Base-by-base conservation (phyloP, 73 alveolate species). In the Effrenium voratum region DNA sequence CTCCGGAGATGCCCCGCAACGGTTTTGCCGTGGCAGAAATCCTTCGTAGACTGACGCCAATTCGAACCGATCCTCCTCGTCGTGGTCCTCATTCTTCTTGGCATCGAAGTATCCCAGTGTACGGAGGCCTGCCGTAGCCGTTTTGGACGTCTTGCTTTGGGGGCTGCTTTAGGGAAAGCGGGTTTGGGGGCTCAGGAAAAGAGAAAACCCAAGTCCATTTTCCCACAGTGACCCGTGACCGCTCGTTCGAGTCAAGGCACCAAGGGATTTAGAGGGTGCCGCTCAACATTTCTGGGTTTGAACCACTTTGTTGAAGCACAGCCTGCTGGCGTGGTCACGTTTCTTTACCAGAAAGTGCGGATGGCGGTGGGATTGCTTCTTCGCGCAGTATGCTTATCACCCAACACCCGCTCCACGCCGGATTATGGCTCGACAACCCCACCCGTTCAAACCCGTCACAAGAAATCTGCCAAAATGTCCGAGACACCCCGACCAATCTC, bases 61-160 rank as follows among this genome's bases (percentile, higher is more conserved):
- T 57, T 57, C 72, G 28, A 57, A 66, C 15, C 0, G 66, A 52
- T 83, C 93, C 93, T 84, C 93, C 45, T 84, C 93, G 34, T 84
- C 93, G 45, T 55, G 72, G 38, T 84, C 93, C 52, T 84, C 93
- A 79, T 84, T 84, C 60, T 84, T 84, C 93, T 84, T 84, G 57
- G 50, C 93, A n/a, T 77, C 93, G 38, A 84, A 84, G 70, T 84
- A 84, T 2, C 79, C 93, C 68, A 84, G 47, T 3, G 93, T 79
- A 12, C 93, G 93, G 52, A 77, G 50, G 79, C 93, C 92, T 81
- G 40, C 32, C 40, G 44, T 57, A 34, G 26, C 16, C 59, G 57
- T 8, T 76, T 12, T 43, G 87, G 57, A 0, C 13, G 16, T 24
- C 75, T 6, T 10, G 4, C 3, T 8, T 60, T 32, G 40, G 5